Base-by-base conservation (phyloP, 2,329 filamentous ascomycete species). In the Magnaporthiopsis poae region DNA sequence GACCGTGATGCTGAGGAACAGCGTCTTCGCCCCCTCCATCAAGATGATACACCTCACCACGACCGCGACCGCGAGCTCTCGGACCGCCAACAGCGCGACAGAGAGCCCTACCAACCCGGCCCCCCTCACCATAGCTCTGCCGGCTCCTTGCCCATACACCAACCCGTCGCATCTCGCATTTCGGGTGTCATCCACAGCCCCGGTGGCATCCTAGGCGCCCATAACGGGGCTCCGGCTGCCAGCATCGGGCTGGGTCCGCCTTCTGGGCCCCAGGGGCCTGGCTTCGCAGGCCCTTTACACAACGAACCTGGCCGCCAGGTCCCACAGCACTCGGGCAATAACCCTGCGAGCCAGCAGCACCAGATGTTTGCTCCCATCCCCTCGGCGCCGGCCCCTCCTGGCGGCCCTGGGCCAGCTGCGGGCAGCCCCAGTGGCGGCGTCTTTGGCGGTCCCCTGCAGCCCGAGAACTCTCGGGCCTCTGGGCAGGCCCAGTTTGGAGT, bases 121-220 rank as follows among this genome's bases (percentile, higher is more conserved):
- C 85, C 90, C 68, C 87, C 89, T 33, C 92, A 95, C 74, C 93
- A 97, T 76, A 95, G 90, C 78, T 93, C 91, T 74, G 88, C 91
- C 59, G 91, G 90, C 67, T 92, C 93, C 2, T 91, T 96, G 66
- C 92, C 93, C 66, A 89, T 98, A 72, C 94, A 98, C 77, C 94
- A 98, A 77, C 94, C 94, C 5, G 92, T 97, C 68, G 94, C 94
- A 69, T 87, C 92, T 74, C 82, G 93, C 77, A 82, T 92, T 69
- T 80, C 89, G 67, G 90, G 88, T 69, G 90, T 91, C 65, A 96
- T 97, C 67, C 94, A 96, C 75, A 96, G 92, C 62, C 94, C 94
- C 1, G 94, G 95, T 71, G 94, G 94, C 11, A 83, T 98, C 52
- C 85, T 98, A 59, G 86, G 89, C 11, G 91, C 88, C 70, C 87